Evolutionary conservation across 495 filamentous ascomycete species (phyloP).

Genomic region (Penicillium subrubescens): DNA sequence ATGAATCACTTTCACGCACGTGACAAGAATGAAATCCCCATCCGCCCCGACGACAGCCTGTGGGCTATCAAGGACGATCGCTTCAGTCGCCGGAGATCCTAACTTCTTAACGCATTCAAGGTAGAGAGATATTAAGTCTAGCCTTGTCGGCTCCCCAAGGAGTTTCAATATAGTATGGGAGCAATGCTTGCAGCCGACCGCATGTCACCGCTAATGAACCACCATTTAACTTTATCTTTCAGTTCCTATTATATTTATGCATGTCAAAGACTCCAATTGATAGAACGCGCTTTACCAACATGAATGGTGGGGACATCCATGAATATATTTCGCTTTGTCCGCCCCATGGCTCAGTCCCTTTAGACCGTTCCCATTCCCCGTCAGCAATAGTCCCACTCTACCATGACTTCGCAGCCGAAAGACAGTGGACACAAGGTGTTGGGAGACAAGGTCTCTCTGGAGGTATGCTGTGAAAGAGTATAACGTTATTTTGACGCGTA

Average conservation of each 20-base stretch:
- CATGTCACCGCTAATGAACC: not conserved
- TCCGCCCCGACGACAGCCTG: too few species aligned
- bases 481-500: not conserved
- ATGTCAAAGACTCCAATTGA: not conserved
- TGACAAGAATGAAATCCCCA: too few species aligned
- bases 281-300: not conserved
- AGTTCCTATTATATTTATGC: not conserved
- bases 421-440: not conserved
- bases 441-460: not conserved
- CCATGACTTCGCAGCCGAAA: not conserved
- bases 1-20: too few species aligned
- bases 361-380: not conserved
- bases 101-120: too few species aligned
- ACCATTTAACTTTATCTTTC: not conserved
- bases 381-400: not conserved
- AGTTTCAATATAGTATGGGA: not conserved
- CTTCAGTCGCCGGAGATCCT: too few species aligned
- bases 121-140: too few species aligned
- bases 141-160: not conserved
- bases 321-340: not conserved
- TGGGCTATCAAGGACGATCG: too few species aligned
- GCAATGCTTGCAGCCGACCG: not conserved
- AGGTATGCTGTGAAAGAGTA: not conserved
- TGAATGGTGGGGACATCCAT: not conserved
- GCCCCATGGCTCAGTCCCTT: not conserved